Evolutionary conservation across 768 basidiomycete species (phyloP).

Genomic region (Leccinum truebloodii): DNA sequence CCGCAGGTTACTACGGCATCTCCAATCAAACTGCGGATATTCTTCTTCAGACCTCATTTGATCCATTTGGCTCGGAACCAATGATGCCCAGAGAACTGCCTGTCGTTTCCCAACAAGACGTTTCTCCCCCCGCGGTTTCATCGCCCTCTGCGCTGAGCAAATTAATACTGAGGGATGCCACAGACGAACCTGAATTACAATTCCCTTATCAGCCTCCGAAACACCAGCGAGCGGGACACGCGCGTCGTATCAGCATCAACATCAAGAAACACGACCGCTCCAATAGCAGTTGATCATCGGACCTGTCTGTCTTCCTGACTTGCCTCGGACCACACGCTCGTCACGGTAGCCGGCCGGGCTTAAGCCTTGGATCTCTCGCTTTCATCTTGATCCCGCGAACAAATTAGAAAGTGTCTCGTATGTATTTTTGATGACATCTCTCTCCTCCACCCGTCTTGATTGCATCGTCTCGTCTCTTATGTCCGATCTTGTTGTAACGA

Average conservation of each 20-base stretch:
- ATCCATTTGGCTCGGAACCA: slow-evolving; percentile 24
- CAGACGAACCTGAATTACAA: slow-evolving; percentile 17
- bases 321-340: background rate
- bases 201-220: slow-evolving; percentile 36
- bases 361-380: background rate
- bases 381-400: background rate
- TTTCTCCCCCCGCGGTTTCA: background rate
- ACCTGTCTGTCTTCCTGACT: background rate
- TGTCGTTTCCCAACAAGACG: slow-evolving; percentile 8
- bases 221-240: slow-evolving; percentile 38
- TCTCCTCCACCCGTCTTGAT: background rate
- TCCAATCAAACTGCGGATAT: background rate
- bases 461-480: background rate
- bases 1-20: slow-evolving; percentile 5
- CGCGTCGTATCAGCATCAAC: slow-evolving; percentile 40
- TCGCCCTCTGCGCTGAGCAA: background rate
- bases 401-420: background rate
- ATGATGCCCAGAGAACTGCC: slow-evolving; percentile 14
- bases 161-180: background rate
- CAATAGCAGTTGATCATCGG: slow-evolving; percentile 14
- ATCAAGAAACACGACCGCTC: slow-evolving; percentile 30
- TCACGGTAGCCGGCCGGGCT: background rate
- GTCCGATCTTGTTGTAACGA: background rate
- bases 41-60: slow-evolving; percentile 13
- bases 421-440: background rate